Evolutionary conservation across 75 land plant species (phyloP), one percentile per base, ranked within the genome.

Genomic region (Sequoiadendron giganteum): DNA sequence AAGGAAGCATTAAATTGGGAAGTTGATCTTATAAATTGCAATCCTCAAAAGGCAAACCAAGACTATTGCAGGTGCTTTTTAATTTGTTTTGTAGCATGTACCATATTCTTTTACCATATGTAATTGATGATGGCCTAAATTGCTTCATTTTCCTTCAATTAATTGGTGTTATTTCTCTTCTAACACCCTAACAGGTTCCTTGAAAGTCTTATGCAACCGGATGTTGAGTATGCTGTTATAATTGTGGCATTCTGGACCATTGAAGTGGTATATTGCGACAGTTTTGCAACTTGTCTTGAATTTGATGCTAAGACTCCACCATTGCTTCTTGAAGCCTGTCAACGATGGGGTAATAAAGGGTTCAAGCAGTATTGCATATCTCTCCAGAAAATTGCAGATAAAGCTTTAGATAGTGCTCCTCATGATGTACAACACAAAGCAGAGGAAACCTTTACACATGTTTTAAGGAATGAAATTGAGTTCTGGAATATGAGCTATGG

Each of bases 401-500:
- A 91, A 65, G 45, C 87, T 75, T 90, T 97, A 36, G 88, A 90
- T 52, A 92, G 85, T 78, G 94, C 95, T 30, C 42, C 93, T 5
- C 86, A 83, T 21, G 92, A 91, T 86, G 86, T 87, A 5, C 72
- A 85, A 16, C 34, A 43, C 4, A 86, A 90, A 82, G 98, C 98
- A 75, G 94, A 96, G 87, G 93, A 79, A 45, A 91, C 82, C 25
- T 93, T 95, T 39, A 56, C 91, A 45, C 47, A 75, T 13, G 91
- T 97, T 49, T 89, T 97, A 32, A 94, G 91, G 72, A 86, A 86
- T 84, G 99, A 97, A 93, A 88, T 94, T 80, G 89, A 90, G 47
- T 97, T 97, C 68, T 97, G 97, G 99, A 92, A 94, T 83, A 97
- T 97, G 98, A 93, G 95, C 85, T 76, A 39, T 75, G 88, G 90